These are phyloP conservation scores for Lathyrus tuberosus DNA, from an alignment of 306 rosid genomes.

Conservation along the genomic window DNA sequence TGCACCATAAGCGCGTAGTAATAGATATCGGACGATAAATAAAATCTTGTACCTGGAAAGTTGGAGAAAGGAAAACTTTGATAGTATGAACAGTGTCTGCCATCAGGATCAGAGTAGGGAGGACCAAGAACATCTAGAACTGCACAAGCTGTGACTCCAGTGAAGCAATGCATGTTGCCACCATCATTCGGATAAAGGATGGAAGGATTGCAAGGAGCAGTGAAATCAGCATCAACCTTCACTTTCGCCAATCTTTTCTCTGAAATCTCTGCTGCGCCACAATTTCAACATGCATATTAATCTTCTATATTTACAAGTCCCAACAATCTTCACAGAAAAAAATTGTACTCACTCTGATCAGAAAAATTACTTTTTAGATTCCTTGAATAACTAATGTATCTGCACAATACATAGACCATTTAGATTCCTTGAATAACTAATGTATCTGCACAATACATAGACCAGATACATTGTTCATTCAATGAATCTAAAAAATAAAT, in stretches of 20 bases:
- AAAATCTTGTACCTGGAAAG: conserved; percentile 56
- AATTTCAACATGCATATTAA: conserved; percentile 31
- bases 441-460: too few relatives aligned
- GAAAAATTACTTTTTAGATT: too few relatives aligned
- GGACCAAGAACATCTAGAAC: conserved; percentile 95
- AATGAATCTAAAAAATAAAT: too few relatives aligned
- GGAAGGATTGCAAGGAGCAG: conserved; percentile 71
- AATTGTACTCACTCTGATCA: not conserved
- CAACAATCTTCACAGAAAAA: conserved; percentile 3
- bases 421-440: too few relatives aligned
- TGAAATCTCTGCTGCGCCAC: conserved; percentile 47
- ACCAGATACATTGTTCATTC: too few relatives aligned
- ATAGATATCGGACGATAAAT: not conserved
- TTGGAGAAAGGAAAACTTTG: conserved; percentile 56
- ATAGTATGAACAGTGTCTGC: conserved; percentile 84
- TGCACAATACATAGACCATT: too few relatives aligned
- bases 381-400: too few relatives aligned
- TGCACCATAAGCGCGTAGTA: too few relatives aligned
- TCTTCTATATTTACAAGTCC: conserved; percentile 20
- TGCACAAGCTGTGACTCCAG: conserved; percentile 89
- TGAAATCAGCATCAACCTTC: conserved; percentile 69
- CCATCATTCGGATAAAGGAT: conserved; percentile 91
- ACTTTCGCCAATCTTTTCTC: conserved; percentile 70
- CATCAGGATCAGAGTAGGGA: conserved; percentile 83
- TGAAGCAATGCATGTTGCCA: conserved; percentile 95